A percentile compares a stretch with the other conserved stretches of the same genome.
phyloP scores from a whole-genome alignment of 345 rosid genomes.

The Mercurialis annua region DNA sequence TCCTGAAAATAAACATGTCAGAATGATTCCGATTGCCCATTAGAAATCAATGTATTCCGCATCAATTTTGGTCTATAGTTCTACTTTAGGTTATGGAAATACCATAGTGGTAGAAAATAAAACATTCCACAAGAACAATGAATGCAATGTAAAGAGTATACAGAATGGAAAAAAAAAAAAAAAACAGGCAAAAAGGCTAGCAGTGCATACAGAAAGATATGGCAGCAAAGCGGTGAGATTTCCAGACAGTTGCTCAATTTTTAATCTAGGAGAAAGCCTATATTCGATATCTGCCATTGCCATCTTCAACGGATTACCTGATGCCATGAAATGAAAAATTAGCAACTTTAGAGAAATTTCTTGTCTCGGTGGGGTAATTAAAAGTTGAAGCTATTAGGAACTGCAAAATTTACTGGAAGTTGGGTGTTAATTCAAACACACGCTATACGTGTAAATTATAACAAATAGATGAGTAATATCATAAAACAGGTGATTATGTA shows the following conservation, averaged over 20 bases:
- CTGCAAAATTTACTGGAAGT: not conserved
- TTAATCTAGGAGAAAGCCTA: slow-evolving; percentile 46
- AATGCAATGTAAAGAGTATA: not conserved
- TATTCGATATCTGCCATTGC: slow-evolving; percentile 49
- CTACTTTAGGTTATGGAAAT: no score
- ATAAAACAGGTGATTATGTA: slow-evolving; percentile 26
- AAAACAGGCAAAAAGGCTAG: not conserved
- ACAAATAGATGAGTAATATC: not conserved
- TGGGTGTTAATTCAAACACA: not conserved
- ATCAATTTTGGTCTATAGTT: not conserved
- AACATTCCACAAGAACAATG: not conserved
- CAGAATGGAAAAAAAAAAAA: not conserved
- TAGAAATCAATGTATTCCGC: not conserved
- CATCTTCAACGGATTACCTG: slow-evolving; percentile 85
- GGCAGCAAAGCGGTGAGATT: slow-evolving; percentile 63
- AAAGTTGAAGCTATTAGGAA: not conserved
- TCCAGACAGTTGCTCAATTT: slow-evolving; percentile 43
- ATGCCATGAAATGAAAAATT: slow-evolving; percentile 17
- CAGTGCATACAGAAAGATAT: slow-evolving; percentile 45
- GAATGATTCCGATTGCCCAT: not conserved
- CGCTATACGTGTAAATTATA: not conserved
- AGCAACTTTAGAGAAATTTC: not conserved
- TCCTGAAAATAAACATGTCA: slow-evolving; percentile 34
- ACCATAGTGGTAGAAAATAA: no score
- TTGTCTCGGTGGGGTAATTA: not conserved